Conservation (phyloP, 495 filamentous ascomycete genomes). For the Darksidea phi region DNA sequence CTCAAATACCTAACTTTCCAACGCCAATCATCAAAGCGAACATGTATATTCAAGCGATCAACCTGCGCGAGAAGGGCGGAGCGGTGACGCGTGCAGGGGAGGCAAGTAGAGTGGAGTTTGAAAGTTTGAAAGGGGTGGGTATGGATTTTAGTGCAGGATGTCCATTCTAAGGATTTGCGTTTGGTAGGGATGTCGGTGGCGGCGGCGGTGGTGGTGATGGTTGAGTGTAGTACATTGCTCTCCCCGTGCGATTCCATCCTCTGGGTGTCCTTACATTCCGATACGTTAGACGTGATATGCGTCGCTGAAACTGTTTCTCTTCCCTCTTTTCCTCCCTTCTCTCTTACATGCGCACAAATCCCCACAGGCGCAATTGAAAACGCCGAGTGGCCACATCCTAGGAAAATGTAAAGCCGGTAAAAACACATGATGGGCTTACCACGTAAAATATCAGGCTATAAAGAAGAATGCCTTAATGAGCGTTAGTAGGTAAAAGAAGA, state of each 20-base stretch:
- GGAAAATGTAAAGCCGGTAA: slow-evolving; percentile 43
- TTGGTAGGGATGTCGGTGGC: background rate
- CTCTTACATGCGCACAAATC: background rate
- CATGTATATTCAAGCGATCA: slow-evolving; percentile 18
- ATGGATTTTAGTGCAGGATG: slow-evolving; percentile 2
- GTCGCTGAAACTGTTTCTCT: background rate
- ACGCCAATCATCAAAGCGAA: slow-evolving; percentile 39
- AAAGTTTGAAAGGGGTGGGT: slow-evolving; percentile 27
- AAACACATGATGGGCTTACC: slow-evolving; percentile 41
- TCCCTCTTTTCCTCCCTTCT: background rate
- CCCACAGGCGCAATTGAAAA: slow-evolving; percentile 3
- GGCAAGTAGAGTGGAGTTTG: slow-evolving; percentile 32
- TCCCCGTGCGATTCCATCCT: too few species aligned
- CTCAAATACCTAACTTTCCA: slow-evolving; percentile 43
- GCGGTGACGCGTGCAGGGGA: slow-evolving; percentile 26
- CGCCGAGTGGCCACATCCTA: slow-evolving; percentile 40
- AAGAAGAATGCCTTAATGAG: too few species aligned
- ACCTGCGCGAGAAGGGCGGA: slow-evolving; percentile 21
- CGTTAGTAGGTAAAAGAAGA: too few species aligned
- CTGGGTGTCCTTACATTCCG: too few species aligned
- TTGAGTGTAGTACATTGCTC: too few species aligned
- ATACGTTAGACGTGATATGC: background rate
- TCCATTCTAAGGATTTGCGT: background rate
- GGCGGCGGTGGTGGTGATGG: slow-evolving; percentile 10
- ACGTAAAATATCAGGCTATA: too few species aligned